Percentiles rank a stretch among this genome's conserved stretches.
Evolutionary conservation across 805 yeast species (phyloP).

Genomic region (Diddensiella transvaalensis): DNA sequence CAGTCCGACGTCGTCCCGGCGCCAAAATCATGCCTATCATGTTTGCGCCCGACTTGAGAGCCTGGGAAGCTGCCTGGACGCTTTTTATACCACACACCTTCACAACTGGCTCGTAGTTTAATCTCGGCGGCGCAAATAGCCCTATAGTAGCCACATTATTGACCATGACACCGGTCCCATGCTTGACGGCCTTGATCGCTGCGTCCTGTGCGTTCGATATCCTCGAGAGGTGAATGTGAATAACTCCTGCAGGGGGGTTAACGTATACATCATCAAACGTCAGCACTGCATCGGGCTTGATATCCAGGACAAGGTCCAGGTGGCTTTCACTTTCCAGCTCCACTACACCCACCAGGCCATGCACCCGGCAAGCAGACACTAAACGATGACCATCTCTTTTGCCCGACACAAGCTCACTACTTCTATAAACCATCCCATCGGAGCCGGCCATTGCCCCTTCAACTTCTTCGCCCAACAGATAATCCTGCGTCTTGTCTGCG

Average conservation of each 20-base stretch:
- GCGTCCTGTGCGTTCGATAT: neutral
- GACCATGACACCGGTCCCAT: neutral
- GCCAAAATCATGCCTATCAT: constrained; percentile 83
- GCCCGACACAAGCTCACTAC: constrained; percentile 9
- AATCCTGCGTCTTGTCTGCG: constrained; percentile 12
- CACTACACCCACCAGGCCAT: constrained; percentile 6
- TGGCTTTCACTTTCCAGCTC: constrained; percentile 2
- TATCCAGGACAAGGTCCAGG: neutral
- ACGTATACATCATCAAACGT: constrained; percentile 4
- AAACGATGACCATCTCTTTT: neutral
- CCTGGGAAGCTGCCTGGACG: constrained; percentile 63
- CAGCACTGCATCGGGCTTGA: constrained; percentile 12
- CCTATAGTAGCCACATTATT: neutral
- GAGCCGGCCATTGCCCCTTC: constrained; percentile 23
- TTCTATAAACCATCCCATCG: constrained; percentile 19
- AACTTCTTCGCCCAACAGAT: constrained; percentile 21
- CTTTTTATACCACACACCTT: constrained; percentile 84
- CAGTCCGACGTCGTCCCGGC: constrained; percentile 74
- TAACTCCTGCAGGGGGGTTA: neutral
- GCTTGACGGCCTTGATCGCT: neutral
- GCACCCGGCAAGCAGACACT: constrained; percentile 4
- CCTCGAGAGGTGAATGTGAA: neutral
- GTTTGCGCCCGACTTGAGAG: constrained; percentile 69
- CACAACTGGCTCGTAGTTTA: constrained; percentile 41
- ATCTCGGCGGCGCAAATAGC: neutral